phyloP scores from a whole-genome alignment of 169 alveolate species.

The Miamiensis avidus region DNA sequence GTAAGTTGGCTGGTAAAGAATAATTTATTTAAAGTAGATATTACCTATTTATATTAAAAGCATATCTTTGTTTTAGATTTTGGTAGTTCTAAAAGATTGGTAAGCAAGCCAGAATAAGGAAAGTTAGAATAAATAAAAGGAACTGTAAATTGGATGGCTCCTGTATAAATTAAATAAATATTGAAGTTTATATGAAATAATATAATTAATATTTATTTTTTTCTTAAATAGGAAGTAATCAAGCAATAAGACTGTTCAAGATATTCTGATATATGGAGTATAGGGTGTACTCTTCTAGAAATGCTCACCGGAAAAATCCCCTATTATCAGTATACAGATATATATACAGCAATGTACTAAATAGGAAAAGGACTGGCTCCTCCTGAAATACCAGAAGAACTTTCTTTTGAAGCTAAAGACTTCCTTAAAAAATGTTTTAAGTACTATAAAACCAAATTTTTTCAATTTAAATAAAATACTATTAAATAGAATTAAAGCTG shows the following conservation, averaged over 20 bases:
- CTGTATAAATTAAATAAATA: slow-evolving; percentile 46
- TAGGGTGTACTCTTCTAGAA: slow-evolving; percentile 85
- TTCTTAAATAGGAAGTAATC: slow-evolving; percentile 36
- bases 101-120: slow-evolving; percentile 8
- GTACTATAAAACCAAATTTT: no score
- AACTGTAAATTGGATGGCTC: slow-evolving; percentile 84
- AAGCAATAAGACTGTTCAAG: slow-evolving; percentile 61
- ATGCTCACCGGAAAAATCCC: slow-evolving; percentile 82
- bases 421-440: slow-evolving; percentile 21
- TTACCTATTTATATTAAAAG: slow-evolving; percentile 8
- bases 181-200: slow-evolving; percentile 15
- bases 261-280: slow-evolving; percentile 86
- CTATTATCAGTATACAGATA: slow-evolving; percentile 50
- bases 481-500: slow-evolving; percentile 10
- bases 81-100: slow-evolving; percentile 45
- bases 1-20: slow-evolving; percentile 82
- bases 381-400: slow-evolving; percentile 16
- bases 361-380: slow-evolving; percentile 8
- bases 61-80: slow-evolving; percentile 21
- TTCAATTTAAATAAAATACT: no score
- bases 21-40: background rate
- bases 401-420: slow-evolving; percentile 2
- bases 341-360: slow-evolving; percentile 27
- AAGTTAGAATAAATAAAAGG: slow-evolving; percentile 49
- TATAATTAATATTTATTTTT: slow-evolving; percentile 43